These are phyloP conservation scores for Podila minutissima DNA, from an alignment of 192 early-diverging fungal species.

Conservation along the genomic window DNA sequence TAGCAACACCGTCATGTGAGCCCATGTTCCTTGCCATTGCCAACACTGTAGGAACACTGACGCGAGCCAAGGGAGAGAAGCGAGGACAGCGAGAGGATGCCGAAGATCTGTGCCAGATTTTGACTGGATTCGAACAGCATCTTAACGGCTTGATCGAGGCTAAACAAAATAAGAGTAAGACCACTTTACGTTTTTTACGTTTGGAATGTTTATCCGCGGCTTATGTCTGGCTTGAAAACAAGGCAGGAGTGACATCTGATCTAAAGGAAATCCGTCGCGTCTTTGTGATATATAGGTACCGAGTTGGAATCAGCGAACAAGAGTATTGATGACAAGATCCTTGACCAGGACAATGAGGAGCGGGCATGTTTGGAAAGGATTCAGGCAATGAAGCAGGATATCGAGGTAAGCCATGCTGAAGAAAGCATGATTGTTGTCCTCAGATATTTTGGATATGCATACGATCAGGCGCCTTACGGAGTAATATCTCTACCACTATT, in stretches of 20 bases:
- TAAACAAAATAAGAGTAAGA: background rate
- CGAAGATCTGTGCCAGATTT: slow-evolving; percentile 3
- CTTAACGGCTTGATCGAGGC: background rate
- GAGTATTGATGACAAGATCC: background rate
- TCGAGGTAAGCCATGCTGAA: background rate
- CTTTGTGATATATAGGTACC: background rate
- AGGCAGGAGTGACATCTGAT: background rate
- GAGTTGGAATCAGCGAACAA: background rate
- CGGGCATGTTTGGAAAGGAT: background rate
- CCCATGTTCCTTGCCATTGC: background rate
- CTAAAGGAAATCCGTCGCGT: background rate
- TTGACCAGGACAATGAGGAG: background rate
- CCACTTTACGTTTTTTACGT: background rate
- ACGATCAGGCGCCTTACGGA: background rate
- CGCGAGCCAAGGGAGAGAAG: background rate
- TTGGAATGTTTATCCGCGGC: background rate
- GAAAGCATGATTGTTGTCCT: background rate
- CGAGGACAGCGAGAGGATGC: slow-evolving; percentile 3
- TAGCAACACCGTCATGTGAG: background rate
- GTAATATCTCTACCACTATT: background rate
- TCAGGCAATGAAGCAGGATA: background rate
- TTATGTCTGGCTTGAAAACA: no score
- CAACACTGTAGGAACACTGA: background rate
- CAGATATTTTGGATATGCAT: background rate
- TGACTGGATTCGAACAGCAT: background rate